Evolutionary conservation across 1,284 basidiomycete species (phyloP).

Genomic region (Fomitopsis betulina): DNA sequence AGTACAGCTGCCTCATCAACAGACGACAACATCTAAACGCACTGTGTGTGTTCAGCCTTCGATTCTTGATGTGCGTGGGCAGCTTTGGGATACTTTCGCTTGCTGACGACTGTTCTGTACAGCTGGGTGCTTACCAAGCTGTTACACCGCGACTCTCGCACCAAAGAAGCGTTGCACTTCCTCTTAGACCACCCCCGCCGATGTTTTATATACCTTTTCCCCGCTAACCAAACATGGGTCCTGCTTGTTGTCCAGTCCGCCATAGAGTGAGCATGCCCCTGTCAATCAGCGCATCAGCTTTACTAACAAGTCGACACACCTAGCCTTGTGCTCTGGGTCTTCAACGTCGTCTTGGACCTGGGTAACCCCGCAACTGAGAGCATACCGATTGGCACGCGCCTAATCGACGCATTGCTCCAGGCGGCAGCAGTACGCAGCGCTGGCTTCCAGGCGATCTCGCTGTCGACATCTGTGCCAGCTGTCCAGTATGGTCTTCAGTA

Average conservation of each 20-base stretch:
- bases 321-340: slow-evolving; percentile 50
- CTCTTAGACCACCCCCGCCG: slow-evolving; percentile 91
- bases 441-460: slow-evolving; percentile 76
- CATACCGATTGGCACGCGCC: slow-evolving; percentile 67
- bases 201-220: slow-evolving; percentile 93
- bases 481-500: slow-evolving; percentile 57
- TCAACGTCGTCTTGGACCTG: slow-evolving; percentile 87
- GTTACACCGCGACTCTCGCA: slow-evolving; percentile 53
- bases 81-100: not conserved
- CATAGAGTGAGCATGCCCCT: slow-evolving; percentile 54
- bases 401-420: slow-evolving; percentile 67
- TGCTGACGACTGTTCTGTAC: not conserved
- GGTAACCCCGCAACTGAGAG: slow-evolving; percentile 69
- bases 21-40: too few species aligned
- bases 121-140: slow-evolving; percentile 74
- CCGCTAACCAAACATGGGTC: slow-evolving; percentile 92
- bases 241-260: slow-evolving; percentile 61
- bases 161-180: slow-evolving; percentile 81
- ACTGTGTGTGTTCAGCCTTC: slow-evolving; percentile 15
- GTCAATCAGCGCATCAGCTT: not conserved
- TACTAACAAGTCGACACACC: not conserved
- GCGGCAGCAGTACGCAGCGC: slow-evolving; percentile 83
- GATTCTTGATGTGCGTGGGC: slow-evolving; percentile 23
- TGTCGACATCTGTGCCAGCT: slow-evolving; percentile 64
- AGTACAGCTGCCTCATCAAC: not conserved